Conservation (phyloP, 2,329 filamentous ascomycete species). For the Alternaria incomplexa region DNA sequence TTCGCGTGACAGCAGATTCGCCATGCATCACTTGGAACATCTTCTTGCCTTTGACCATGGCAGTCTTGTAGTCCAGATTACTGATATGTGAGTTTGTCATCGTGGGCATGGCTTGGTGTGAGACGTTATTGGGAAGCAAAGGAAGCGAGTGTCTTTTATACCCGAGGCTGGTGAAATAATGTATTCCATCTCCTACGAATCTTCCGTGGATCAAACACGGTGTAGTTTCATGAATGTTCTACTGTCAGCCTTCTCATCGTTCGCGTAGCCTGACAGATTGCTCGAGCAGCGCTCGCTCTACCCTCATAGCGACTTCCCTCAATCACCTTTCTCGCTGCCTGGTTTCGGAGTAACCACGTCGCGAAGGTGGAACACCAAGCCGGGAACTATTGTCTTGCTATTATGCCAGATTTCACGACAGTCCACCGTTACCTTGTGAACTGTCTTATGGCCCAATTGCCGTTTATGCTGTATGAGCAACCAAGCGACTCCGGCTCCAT, state of each 20-base stretch:
- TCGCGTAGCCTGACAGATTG: background rate
- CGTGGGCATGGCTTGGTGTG: background rate
- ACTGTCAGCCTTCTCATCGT: background rate
- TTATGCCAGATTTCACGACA: background rate
- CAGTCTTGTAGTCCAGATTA: background rate
- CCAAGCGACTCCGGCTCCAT: slow-evolving; percentile 13
- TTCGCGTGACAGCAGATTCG: background rate
- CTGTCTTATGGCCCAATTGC: slow-evolving; percentile 7
- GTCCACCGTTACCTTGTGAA: slow-evolving; percentile 1
- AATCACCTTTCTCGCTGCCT: background rate
- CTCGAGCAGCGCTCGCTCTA: background rate
- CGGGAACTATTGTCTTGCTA: background rate
- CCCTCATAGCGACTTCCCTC: background rate
- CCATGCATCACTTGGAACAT: background rate
- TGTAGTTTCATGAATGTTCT: background rate
- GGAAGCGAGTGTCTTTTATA: background rate
- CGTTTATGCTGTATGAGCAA: slow-evolving; percentile 11
- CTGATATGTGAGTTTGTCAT: background rate
- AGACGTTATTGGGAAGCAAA: background rate
- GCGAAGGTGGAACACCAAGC: background rate
- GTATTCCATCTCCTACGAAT: background rate
- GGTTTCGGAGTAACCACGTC: too few relatives aligned
- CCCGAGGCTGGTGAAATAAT: background rate
- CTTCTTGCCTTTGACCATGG: background rate
- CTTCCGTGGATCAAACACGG: background rate